Base-by-base conservation (phyloP, 768 basidiomycete genomes). In the Coprinellus micaceus region DNA sequence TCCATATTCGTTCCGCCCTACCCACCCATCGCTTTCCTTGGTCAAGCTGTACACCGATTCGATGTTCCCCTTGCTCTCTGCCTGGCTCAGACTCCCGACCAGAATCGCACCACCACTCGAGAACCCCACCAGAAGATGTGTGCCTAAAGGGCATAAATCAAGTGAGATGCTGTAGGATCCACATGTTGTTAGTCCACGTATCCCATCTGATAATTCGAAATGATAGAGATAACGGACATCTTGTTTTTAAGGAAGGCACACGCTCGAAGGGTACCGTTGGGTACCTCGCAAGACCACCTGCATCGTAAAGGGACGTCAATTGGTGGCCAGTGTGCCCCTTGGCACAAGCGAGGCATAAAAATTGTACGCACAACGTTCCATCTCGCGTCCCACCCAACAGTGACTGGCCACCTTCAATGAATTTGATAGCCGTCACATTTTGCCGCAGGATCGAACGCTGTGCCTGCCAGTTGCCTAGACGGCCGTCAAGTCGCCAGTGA, bases 201-300 rank as follows among this genome's bases (percentile, higher is more conserved):
- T 22, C 9, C 7, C 29, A 39, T 9, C 36, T 21, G 51, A 45
- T n/a, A 4, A 41, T 26, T 48, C 24, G 24, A 11, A 70, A 9
- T 15, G 40, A 6, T 33, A 7, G 6, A 7, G n/a, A 19, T 43
- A 19, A 43, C 82, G 60, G 60, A 85, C 86, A 88, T 80, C 67
- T 76, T 79, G 43, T 78, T 70, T 66, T 80, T 74, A 58, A 87
- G 71, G 62, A 86, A 85, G 5, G 79, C 72, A 55, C 81, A 82
- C 11, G 82, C 84, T 4, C 81, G 79, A 44, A 85, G 69, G 12
- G 81, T 86, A 25, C 86, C 86, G 60, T 86, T 85, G 0, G 84
- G 84, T 57, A 88, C 71, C 63, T 83, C 81, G 61, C 82, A 86
- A 64, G 83, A 78, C 86, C 87, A 88, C 58, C 85, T 87, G 55